phyloP scores from a whole-genome alignment of 2,329 filamentous ascomycete genomes.

The Aspergillus pseudonomiae region DNA sequence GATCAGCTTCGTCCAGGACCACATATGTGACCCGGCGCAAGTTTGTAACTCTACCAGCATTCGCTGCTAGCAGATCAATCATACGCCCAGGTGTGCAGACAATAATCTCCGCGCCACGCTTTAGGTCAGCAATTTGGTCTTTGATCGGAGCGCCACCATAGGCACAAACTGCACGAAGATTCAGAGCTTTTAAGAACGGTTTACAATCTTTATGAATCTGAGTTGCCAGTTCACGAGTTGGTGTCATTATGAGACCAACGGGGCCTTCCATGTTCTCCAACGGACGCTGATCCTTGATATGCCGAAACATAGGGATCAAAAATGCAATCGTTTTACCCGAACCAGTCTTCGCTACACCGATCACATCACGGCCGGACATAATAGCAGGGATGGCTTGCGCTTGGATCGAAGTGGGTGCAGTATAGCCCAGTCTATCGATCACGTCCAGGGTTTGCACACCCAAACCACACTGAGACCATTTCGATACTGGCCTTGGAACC shows the following conservation, averaged over 20 bases:
- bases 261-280: conserved; percentile 85
- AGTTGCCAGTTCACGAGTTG: conserved; percentile 87
- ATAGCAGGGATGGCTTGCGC: conserved; percentile 91
- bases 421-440: conserved; percentile 77
- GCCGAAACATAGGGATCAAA: conserved; percentile 92
- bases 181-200: conserved; percentile 85
- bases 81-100: conserved; percentile 94
- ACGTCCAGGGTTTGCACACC: conserved; percentile 86
- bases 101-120: conserved; percentile 91
- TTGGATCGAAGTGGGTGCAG: conserved; percentile 90
- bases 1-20: conserved; percentile 94
- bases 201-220: conserved; percentile 96
- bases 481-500: conserved; percentile 89
- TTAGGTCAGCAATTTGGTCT: conserved; percentile 95
- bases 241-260: conserved; percentile 86
- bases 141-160: conserved; percentile 96
- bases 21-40: conserved; percentile 87
- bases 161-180: conserved; percentile 83
- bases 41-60: conserved; percentile 92
- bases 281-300: conserved; percentile 90
- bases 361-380: conserved; percentile 94
- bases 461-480: conserved; percentile 94
- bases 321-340: conserved; percentile 98
- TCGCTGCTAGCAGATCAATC: conserved; percentile 92
- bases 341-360: conserved; percentile 95